phyloP scores from a whole-genome alignment of 768 basidiomycete species.

The Boletus rufocinnamomeus region DNA sequence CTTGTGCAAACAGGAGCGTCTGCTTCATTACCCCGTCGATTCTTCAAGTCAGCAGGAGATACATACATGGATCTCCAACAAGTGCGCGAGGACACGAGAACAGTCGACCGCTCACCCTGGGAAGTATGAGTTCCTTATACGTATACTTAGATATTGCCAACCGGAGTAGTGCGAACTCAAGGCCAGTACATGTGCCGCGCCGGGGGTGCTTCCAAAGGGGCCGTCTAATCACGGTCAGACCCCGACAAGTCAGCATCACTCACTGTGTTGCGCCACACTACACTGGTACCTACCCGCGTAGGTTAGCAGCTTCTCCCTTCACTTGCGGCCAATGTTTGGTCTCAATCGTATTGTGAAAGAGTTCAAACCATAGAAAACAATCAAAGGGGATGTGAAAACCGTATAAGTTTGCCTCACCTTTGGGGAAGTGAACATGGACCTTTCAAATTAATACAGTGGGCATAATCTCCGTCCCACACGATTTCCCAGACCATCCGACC shows the following conservation, averaged over 20 bases:
- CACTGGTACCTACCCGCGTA: too few relatives aligned
- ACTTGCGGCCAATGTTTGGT: conserved; percentile 3
- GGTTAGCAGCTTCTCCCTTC: background rate
- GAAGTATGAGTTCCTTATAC: background rate
- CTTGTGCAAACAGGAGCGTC: background rate
- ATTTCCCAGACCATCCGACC: background rate
- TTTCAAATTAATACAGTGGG: background rate
- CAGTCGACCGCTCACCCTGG: background rate
- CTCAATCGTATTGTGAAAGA: background rate
- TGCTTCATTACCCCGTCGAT: background rate
- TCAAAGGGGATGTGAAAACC: background rate
- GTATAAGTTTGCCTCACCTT: conserved; percentile 10
- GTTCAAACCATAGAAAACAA: conserved; percentile 3
- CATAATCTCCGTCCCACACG: conserved; percentile 5
- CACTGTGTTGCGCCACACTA: conserved; percentile 9
- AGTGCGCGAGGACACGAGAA: background rate
- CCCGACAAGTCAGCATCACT: background rate
- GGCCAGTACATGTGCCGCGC: too few relatives aligned
- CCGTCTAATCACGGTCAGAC: background rate
- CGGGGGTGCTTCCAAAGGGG: background rate
- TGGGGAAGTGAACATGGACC: background rate
- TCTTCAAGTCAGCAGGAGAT: background rate
- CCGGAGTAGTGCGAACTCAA: background rate
- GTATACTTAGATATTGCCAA: background rate
- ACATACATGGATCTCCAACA: background rate